Conservation (phyloP, 257 asterid genomes). For the Paulownia fortunei region DNA sequence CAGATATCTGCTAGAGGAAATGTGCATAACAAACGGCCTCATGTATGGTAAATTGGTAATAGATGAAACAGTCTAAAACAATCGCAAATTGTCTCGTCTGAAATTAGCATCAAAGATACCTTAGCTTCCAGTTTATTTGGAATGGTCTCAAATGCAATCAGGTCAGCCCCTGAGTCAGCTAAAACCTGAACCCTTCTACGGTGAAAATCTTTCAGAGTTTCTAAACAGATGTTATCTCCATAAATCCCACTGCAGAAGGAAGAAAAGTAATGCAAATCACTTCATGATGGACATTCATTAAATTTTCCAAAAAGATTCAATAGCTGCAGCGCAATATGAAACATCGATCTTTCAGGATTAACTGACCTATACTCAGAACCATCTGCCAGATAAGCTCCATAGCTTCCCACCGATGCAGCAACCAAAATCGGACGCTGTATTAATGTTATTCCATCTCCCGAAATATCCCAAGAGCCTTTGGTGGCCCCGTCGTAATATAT, state of each 20-base stretch:
- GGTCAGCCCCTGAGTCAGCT: conserved; percentile 78
- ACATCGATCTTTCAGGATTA: too few relatives aligned
- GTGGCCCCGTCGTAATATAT: conserved; percentile 49
- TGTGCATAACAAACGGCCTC: not conserved
- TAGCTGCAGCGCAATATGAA: not conserved
- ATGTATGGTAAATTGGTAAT: not conserved
- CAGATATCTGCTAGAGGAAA: not conserved
- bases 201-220: conserved; percentile 79
- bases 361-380: conserved; percentile 85
- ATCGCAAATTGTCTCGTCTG: not conserved
- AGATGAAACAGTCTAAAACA: not conserved
- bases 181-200: conserved; percentile 79
- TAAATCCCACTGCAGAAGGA: conserved; percentile 63
- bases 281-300: not conserved
- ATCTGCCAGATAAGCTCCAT: conserved; percentile 85
- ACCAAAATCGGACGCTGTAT: conserved; percentile 56
- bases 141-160: conserved; percentile 89
- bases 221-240: conserved; percentile 55
- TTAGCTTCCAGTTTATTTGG: conserved; percentile 80
- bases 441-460: conserved; percentile 21
- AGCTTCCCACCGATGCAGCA: conserved; percentile 93
- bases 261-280: not conserved
- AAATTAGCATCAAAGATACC: conserved; percentile 42
- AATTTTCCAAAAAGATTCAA: not conserved
- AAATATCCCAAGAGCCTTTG: conserved; percentile 55